Conservation (phyloP, 164 flowering plant species). For the Nymphaea colorata region DNA sequence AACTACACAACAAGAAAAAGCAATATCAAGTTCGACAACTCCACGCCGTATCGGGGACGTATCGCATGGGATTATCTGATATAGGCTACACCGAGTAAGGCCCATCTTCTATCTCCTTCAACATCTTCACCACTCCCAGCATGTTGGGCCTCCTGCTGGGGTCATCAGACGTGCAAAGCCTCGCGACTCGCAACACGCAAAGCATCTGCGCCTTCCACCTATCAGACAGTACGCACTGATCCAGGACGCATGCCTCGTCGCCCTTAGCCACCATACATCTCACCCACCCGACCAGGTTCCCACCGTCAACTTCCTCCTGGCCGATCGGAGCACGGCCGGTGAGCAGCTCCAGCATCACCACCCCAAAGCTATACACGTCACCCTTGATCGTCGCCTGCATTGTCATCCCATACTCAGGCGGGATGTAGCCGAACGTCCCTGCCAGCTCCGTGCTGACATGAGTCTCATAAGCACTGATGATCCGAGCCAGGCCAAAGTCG, state of each 20-base stretch:
- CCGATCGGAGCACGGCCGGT: slow-evolving; percentile 54
- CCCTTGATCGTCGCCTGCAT: slow-evolving; percentile 53
- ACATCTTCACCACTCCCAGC: slow-evolving; percentile 44
- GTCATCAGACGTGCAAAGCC: slow-evolving; percentile 39
- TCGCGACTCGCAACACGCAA: slow-evolving; percentile 32
- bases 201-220: slow-evolving; percentile 38
- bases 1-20: no score
- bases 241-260: slow-evolving; percentile 26
- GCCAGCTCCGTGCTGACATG: slow-evolving; percentile 58
- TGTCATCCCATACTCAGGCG: slow-evolving; percentile 54
- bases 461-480: slow-evolving; percentile 58
- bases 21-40: no score
- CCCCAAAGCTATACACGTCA: slow-evolving; percentile 61
- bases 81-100: slow-evolving; percentile 1
- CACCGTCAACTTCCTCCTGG: slow-evolving; percentile 51
- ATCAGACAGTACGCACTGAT: slow-evolving; percentile 16
- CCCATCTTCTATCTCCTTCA: slow-evolving; percentile 20
- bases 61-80: no score
- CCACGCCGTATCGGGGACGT: no score
- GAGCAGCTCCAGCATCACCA: slow-evolving; percentile 49
- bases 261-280: slow-evolving; percentile 34
- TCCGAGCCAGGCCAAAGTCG: slow-evolving; percentile 60
- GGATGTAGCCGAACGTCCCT: slow-evolving; percentile 58
- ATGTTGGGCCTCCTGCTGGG: slow-evolving; percentile 47
- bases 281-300: slow-evolving; percentile 71